phyloP scores from a whole-genome alignment of 768 basidiomycete species.

The Clathrus columnatus region DNA sequence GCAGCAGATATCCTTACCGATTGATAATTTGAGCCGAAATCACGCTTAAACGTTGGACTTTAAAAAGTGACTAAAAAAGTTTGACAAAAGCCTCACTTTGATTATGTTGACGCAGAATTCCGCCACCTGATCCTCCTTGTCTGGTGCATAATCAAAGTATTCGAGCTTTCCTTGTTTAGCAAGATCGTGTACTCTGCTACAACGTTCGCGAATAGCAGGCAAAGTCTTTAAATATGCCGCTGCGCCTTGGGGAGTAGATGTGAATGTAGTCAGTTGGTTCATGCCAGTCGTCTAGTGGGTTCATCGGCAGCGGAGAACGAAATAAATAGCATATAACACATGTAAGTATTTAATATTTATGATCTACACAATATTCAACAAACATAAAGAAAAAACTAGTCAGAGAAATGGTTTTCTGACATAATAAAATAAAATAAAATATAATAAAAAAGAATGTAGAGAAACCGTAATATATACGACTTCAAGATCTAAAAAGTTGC shows the following conservation, averaged over 20 bases:
- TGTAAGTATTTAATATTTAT: no score
- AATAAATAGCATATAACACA: not conserved
- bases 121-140: constrained; percentile 59
- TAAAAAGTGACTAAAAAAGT: constrained; percentile 4
- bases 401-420: not conserved
- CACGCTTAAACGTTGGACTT: constrained; percentile 43
- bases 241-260: constrained; percentile 3
- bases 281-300: not conserved
- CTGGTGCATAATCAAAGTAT: constrained; percentile 81
- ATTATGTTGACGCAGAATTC: constrained; percentile 73
- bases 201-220: constrained; percentile 85
- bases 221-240: constrained; percentile 74
- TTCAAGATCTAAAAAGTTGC: not conserved
- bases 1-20: constrained; percentile 34
- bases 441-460: not conserved
- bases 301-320: not conserved
- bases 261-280: not conserved
- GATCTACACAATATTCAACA: no score
- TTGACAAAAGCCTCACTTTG: constrained; percentile 38
- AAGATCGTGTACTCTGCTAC: constrained; percentile 66
- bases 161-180: constrained; percentile 67
- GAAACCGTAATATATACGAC: not conserved
- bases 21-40: constrained; percentile 64
- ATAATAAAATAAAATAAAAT: not conserved
- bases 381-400: no score